Base-by-base conservation (phyloP, 352 stramenopile species). In the Phytopythium kandeliae region DNA sequence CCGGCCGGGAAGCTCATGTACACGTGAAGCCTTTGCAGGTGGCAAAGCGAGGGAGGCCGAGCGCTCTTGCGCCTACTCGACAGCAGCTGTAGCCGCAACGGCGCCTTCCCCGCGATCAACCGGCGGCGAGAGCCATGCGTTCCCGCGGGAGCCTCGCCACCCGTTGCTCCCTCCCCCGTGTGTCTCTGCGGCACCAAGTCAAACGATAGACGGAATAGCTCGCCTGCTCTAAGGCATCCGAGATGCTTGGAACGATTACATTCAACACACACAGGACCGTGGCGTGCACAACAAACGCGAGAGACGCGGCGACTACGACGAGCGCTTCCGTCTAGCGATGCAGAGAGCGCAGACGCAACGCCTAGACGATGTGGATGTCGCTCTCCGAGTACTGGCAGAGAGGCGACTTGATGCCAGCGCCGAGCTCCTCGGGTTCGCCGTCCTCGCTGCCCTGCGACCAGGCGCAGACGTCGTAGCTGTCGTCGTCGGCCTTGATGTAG, bases 1-100 rank as follows among this genome's bases (percentile, higher is more conserved):
- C 75, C 85, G 21, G 85, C 85, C 21, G 85, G 85, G 19, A 95
- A 95, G 60, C 67, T 93, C 33, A 79, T 93, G 57, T 95, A 92
- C 61, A 60, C 62, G 12, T 92, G 65, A 82, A 19, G 8, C 12
- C 0, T 16, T 3, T 19, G 21, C 6, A 35, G 31, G 11, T 11
- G 2, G 4, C 11, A 16, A 35, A 35, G 31, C 7, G 4, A 22
- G 19, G 38, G 21, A 35, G 38, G 11, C 2, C 16, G 25, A 30
- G 22, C 21, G 37, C 19, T 44, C 37, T 44, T 44, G 37, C 37
- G 25, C 37, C n/a, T n/a, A n/a, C n/a, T n/a, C n/a, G n/a, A n/a
- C n/a, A n/a, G n/a, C n/a, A n/a, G n/a, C n/a, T n/a, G 15, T 44
- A 12, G 16, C 12, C 28, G 38, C 21, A 31, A 45, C 21, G 21